These are phyloP conservation scores for Boletus vinaceobasis DNA, from an alignment of 768 basidiomycete genomes.

Conservation along the genomic window DNA sequence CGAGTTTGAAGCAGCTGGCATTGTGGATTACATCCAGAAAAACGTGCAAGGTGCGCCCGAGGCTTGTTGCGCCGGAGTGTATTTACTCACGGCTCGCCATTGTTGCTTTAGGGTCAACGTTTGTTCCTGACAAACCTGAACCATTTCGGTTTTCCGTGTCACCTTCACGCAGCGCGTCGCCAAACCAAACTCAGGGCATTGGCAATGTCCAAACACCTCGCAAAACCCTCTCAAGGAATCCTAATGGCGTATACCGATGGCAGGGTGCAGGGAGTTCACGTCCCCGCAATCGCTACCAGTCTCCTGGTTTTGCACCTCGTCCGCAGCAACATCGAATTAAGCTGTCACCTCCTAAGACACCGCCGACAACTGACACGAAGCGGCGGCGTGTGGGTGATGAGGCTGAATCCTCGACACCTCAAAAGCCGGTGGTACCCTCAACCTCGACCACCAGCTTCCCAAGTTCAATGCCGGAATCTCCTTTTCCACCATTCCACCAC, in stretches of 20 bases:
- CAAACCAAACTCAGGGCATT: conserved; percentile 16
- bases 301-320: conserved; percentile 67
- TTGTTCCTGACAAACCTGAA: conserved; percentile 38
- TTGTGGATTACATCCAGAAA: conserved; percentile 53
- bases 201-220: conserved; percentile 36
- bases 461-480: conserved; percentile 30
- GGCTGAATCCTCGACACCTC: conserved; percentile 34
- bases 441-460: conserved; percentile 24
- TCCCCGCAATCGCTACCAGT: conserved; percentile 64
- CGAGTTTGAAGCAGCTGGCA: conserved; percentile 49
- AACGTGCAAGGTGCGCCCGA: conserved; percentile 43
- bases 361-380: conserved; percentile 49
- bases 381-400: conserved; percentile 58
- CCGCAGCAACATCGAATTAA: conserved; percentile 45
- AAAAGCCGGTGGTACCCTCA: conserved; percentile 29
- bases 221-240: conserved; percentile 62
- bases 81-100: conserved; percentile 10
- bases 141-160: conserved; percentile 63
- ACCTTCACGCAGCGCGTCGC: conserved; percentile 30
- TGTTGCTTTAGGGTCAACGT: conserved; percentile 22
- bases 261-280: conserved; percentile 75
- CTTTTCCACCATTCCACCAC: conserved; percentile 32
- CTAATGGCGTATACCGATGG: conserved; percentile 72
- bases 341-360: conserved; percentile 37
- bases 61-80: conserved; percentile 5